phyloP scores from a whole-genome alignment of 2,329 filamentous ascomycete species.

The Colletotrichum gloeosporioides region DNA sequence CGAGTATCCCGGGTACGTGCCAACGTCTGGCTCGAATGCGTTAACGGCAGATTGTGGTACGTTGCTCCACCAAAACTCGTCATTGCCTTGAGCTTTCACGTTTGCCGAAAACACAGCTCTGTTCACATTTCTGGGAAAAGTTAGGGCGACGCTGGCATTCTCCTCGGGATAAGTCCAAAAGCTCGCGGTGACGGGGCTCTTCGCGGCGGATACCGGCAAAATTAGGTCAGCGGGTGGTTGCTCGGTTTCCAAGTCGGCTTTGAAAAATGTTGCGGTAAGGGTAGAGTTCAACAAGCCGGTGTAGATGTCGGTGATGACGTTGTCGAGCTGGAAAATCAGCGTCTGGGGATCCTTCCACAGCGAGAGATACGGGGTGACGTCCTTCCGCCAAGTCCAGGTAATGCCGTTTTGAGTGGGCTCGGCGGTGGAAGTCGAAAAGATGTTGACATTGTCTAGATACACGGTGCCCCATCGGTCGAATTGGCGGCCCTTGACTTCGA shows the following conservation, averaged over 20 bases:
- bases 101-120: constrained; percentile 77
- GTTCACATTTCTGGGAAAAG: constrained; percentile 69
- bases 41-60: constrained; percentile 66
- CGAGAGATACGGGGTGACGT: constrained; percentile 73
- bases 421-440: constrained; percentile 83
- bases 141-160: constrained; percentile 61
- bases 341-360: constrained; percentile 74
- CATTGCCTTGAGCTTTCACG: constrained; percentile 75
- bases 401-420: constrained; percentile 74
- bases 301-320: constrained; percentile 72
- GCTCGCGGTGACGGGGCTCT: constrained; percentile 60
- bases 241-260: constrained; percentile 41
- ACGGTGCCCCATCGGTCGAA: constrained; percentile 79
- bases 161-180: constrained; percentile 71
- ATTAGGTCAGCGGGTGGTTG: constrained; percentile 66
- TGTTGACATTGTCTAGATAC: constrained; percentile 77
- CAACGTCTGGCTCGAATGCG: constrained; percentile 62
- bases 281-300: constrained; percentile 78
- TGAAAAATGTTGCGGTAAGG: constrained; percentile 76
- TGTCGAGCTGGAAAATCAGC: constrained; percentile 81
- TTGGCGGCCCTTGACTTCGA: constrained; percentile 73
- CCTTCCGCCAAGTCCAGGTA: constrained; percentile 78
- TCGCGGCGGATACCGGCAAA: constrained; percentile 67
- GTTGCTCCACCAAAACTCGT: constrained; percentile 90
- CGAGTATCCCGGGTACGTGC: constrained; percentile 68